Conservation (phyloP, 1,284 basidiomycete genomes). For the Ceratobasidium sp. region DNA sequence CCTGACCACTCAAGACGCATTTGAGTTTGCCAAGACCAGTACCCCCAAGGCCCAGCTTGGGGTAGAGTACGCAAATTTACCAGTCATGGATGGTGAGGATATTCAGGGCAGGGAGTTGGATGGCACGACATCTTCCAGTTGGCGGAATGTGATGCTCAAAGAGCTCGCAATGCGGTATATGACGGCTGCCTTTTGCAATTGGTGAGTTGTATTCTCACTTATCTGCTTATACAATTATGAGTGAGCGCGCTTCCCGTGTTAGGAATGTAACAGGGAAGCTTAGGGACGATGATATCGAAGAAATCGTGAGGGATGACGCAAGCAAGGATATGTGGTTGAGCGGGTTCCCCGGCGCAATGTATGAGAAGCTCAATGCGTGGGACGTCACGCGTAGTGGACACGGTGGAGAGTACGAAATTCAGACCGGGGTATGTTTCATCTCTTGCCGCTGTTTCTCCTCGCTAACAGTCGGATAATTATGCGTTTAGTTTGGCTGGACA, state of each 20-base stretch:
- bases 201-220: slow-evolving; percentile 63
- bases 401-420: slow-evolving; percentile 38
- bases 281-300: slow-evolving; percentile 23
- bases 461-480: not conserved
- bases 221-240: not conserved
- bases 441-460: not conserved
- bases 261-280: slow-evolving; percentile 36
- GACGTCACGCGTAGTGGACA: slow-evolving; percentile 17
- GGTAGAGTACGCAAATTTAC: slow-evolving; percentile 71
- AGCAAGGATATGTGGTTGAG: slow-evolving; percentile 9
- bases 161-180: slow-evolving; percentile 86
- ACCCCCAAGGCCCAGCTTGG: slow-evolving; percentile 79
- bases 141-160: slow-evolving; percentile 71
- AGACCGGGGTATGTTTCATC: slow-evolving; percentile 27
- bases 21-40: slow-evolving; percentile 57
- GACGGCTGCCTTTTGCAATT: slow-evolving; percentile 85
- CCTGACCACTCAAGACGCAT: slow-evolving; percentile 61
- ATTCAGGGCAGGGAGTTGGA: slow-evolving; percentile 72
- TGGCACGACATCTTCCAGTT: slow-evolving; percentile 56
- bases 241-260: not conserved
- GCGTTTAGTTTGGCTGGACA: slow-evolving; percentile 35
- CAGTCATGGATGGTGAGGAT: slow-evolving; percentile 62
- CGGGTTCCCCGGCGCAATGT: slow-evolving; percentile 30
- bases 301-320: slow-evolving; percentile 22
- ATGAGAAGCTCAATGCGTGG: slow-evolving; percentile 36